phyloP scores from a whole-genome alignment of 1,139 yeast species.

The Suhomyces ambrosiae region DNA sequence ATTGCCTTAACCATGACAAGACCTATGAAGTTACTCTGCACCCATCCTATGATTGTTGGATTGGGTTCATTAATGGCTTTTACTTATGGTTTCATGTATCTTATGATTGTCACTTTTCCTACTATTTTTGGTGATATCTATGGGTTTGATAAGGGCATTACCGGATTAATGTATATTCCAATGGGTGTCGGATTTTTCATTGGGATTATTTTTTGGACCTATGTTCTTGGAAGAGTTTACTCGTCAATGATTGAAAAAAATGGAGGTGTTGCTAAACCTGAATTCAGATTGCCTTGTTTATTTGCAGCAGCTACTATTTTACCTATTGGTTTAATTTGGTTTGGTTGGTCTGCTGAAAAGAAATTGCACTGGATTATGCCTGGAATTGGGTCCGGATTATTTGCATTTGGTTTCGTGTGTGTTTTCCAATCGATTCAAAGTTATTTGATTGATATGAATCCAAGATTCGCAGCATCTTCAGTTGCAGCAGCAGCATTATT shows the following conservation, averaged over 20 bases:
- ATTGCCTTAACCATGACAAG: slow-evolving; percentile 39
- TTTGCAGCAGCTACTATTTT: slow-evolving; percentile 38
- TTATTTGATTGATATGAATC: slow-evolving; percentile 49
- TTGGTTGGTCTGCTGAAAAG: slow-evolving; percentile 49
- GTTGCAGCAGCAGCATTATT: slow-evolving; percentile 53
- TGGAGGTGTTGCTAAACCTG: slow-evolving; percentile 44
- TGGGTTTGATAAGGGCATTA: slow-evolving; percentile 36
- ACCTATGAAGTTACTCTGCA: slow-evolving; percentile 41
- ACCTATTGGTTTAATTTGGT: slow-evolving; percentile 48
- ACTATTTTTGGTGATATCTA: slow-evolving; percentile 35
- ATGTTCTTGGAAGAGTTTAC: slow-evolving; percentile 35
- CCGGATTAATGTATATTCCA: slow-evolving; percentile 49
- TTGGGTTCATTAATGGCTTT: slow-evolving; percentile 51
- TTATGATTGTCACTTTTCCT: slow-evolving; percentile 50
- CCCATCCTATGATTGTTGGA: slow-evolving; percentile 50
- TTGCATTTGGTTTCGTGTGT: slow-evolving; percentile 48
- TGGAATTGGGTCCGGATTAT: slow-evolving; percentile 44
- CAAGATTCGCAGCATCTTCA: slow-evolving; percentile 46
- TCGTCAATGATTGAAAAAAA: slow-evolving; percentile 30
- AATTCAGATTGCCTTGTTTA: slow-evolving; percentile 45
- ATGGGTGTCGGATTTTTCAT: slow-evolving; percentile 47
- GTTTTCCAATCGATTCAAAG: slow-evolving; percentile 48
- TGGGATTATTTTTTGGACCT: slow-evolving; percentile 47
- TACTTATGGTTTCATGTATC: slow-evolving; percentile 50
- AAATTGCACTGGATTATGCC: slow-evolving; percentile 52